Conservation (phyloP, 2,329 filamentous ascomycete genomes). For the Penicillium sp. region DNA sequence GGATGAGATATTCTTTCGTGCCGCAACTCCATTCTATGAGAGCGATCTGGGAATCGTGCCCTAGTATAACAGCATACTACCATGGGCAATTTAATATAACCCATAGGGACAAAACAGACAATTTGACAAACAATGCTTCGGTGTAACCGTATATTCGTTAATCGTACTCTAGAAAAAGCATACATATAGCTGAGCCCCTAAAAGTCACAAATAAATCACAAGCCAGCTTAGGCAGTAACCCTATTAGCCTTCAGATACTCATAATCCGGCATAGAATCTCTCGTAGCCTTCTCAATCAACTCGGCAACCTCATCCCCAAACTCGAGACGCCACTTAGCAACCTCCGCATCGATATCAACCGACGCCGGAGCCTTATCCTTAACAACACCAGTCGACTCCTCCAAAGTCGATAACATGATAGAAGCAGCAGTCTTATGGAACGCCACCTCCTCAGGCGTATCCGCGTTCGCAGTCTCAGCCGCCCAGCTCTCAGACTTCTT, state of each 20-base stretch:
- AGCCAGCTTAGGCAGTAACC: constrained; percentile 5
- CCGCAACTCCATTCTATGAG: too few relatives aligned
- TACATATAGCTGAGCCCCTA: background rate
- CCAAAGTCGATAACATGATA: constrained; percentile 25
- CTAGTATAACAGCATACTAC: too few relatives aligned
- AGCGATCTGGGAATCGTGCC: too few relatives aligned
- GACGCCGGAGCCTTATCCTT: constrained; percentile 24
- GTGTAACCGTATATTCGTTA: background rate
- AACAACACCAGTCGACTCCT: constrained; percentile 28
- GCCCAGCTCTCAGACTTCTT: constrained; percentile 6
- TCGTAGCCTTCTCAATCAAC: constrained; percentile 23
- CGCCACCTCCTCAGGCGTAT: background rate
- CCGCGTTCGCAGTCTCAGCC: background rate
- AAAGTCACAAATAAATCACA: background rate
- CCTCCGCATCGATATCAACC: constrained; percentile 25
- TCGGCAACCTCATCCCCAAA: constrained; percentile 25
- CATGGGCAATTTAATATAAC: background rate
- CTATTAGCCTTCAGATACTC: constrained; percentile 29
- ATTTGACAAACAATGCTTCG: background rate
- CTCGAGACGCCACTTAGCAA: constrained; percentile 31
- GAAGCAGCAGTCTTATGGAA: background rate
- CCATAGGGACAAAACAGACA: background rate
- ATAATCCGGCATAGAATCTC: constrained; percentile 35
- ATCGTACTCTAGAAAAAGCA: background rate
- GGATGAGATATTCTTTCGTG: too few relatives aligned